Evolutionary conservation across 768 basidiomycete species (phyloP), one percentile per base, ranked within the genome.

Genomic region (Boletus huronensis): DNA sequence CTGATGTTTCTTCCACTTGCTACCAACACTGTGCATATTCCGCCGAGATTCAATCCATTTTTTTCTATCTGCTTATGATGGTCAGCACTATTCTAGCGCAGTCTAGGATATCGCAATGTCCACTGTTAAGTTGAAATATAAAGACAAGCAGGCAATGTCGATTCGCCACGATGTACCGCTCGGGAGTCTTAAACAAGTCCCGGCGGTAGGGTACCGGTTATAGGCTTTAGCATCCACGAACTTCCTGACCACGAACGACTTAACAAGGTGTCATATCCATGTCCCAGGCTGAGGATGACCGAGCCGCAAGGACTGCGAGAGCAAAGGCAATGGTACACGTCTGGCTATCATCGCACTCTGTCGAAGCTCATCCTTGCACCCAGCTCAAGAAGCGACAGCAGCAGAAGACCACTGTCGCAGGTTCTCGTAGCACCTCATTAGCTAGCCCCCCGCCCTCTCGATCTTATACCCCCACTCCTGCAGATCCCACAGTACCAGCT

Each of bases 301-400:
- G 90, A 57, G 88, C 88, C 50, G 83, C 82, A 16, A 91, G 88
- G 72, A 82, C 90, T 52, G 91, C 91, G 3, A 82, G 91, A 58
- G 91, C 88, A 52, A 90, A 88, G 70, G 90, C 88, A 46, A 65
- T 93, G 82, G 91, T 92, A 68, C 54, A 79, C 70, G 48, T 52
- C 47, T 38, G 5, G 28, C 48, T 2, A 25, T 29, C 26, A n/a
- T n/a, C 9, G 21, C 46, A 28, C 19, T 0, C 53, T 32, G 40
- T 43, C 51, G 16, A 23, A 28, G 21, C 50, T 64, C 25, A 56
- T 21, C 43, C 45, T 48, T 23, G 49, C 34, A 23, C 48, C 44
- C 70, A 92, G 89, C 79, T 92, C 68, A 90, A 91, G 78, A 90
- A 88, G 72, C 81, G 86, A 55, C 88, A 87, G 60, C 85, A 84